Base-by-base conservation (phyloP, 805 yeast genomes). In the Cephaloascus fragrans region DNA sequence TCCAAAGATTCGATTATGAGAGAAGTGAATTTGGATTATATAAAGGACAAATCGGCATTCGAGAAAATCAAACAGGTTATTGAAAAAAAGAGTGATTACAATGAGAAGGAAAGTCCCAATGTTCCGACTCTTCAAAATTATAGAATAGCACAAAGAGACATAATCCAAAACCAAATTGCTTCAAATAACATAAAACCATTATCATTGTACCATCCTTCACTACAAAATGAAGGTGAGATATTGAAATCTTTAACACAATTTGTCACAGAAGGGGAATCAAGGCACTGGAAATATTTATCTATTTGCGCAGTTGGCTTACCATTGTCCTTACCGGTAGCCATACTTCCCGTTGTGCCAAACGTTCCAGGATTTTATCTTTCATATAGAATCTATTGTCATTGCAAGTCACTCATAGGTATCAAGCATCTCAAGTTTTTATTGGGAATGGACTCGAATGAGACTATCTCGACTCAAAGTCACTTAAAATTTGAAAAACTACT, bases 311-410 rank as follows among this genome's bases (percentile, higher is more conserved):
- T 80, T 14, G 77, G 78, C 3, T 57, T 90, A 3, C 97, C 97
- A 2, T 45, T 89, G 35, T 77, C 94, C 0, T 48, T 86, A 3
- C 97, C 97, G 2, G 56, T 89, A 34, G 88, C 86, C 0, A 48
- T 87, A 34, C 52, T 90, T 0, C 97, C 97, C 0, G 67, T 89
- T n/a, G 56, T 88, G 3, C 97, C 97, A 17, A 89, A 89, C 50
- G 74, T 89, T 17, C 97, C 97, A 0, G 96, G 96, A 0, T 83
- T 90, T 52, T 90, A 87, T 51, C 59, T 89, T 34, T 68, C 83
- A 3, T 89, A 83, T 54, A 68, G 97, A 44, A 69, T 83, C 16
- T 89, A 87, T 61, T 86, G 96, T 54, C 86, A 90, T 55, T 69
- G 80, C 53, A 83, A 82, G 49, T 96, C 96, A 0, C 64, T 71